Evolutionary conservation across 148 eudicot species (phyloP).

Genomic region (Camellia granthamiana): DNA sequence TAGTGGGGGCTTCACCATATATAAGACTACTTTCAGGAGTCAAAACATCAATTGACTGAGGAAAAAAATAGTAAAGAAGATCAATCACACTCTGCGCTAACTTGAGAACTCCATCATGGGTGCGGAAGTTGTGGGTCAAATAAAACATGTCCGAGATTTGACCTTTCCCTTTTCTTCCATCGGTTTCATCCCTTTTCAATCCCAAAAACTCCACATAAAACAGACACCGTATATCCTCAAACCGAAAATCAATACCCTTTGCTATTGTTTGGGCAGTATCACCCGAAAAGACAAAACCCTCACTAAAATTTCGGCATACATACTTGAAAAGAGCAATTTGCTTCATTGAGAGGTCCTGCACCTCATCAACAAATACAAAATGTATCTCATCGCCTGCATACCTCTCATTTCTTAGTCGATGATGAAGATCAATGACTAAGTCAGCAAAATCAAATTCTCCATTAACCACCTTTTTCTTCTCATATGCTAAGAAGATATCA

Average conservation of each 20-base stretch:
- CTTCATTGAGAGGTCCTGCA: slow-evolving; percentile 55
- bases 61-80: slow-evolving; percentile 38
- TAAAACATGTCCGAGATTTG: slow-evolving; percentile 35
- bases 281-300: slow-evolving; percentile 50
- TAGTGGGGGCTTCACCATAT: slow-evolving; percentile 36
- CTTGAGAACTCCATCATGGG: slow-evolving; percentile 50
- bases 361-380: slow-evolving; percentile 59
- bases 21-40: slow-evolving; percentile 35
- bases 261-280: slow-evolving; percentile 57
- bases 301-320: slow-evolving; percentile 40
- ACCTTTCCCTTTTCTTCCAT: slow-evolving; percentile 28
- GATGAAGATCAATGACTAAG: slow-evolving; percentile 57
- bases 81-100: slow-evolving; percentile 32
- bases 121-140: slow-evolving; percentile 46
- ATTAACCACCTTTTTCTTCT: slow-evolving; percentile 34
- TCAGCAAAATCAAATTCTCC: slow-evolving; percentile 57
- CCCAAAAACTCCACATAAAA: slow-evolving; percentile 39
- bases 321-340: slow-evolving; percentile 52
- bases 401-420: slow-evolving; percentile 28
- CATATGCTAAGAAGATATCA: slow-evolving; percentile 43
- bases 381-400: slow-evolving; percentile 41
- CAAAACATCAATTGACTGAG: slow-evolving; percentile 31
- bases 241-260: slow-evolving; percentile 44
- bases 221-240: slow-evolving; percentile 41
- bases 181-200: slow-evolving; percentile 11